phyloP scores from a whole-genome alignment of 139 green algal species.

The Volvox reticuliferus region DNA sequence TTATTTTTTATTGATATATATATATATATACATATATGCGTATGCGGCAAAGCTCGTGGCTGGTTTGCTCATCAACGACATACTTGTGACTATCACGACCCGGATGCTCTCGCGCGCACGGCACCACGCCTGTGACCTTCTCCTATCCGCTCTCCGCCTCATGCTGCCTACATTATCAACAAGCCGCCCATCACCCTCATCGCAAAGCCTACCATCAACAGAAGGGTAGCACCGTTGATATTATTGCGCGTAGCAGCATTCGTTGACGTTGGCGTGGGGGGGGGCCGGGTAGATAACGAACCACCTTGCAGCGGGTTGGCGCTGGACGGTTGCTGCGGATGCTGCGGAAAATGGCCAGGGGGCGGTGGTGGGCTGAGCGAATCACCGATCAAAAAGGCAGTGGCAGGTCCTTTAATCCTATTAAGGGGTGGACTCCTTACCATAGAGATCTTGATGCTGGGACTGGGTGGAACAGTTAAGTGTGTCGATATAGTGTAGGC shows the following conservation, averaged over 20 bases:
- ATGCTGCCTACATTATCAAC: neutral
- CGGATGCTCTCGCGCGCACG: neutral
- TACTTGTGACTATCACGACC: neutral
- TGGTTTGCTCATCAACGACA: neutral
- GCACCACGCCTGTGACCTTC: neutral
- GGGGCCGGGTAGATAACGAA: neutral
- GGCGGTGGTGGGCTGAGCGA: neutral
- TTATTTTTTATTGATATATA: too few relatives aligned
- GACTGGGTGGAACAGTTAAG: neutral
- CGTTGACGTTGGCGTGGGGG: neutral
- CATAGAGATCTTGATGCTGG: neutral
- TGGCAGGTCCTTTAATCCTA: neutral
- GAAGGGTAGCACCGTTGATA: neutral
- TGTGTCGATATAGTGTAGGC: neutral
- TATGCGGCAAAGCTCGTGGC: too few relatives aligned
- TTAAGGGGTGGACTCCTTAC: neutral
- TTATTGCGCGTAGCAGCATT: neutral
- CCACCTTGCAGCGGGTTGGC: neutral
- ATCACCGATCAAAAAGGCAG: neutral
- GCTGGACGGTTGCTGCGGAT: too few relatives aligned
- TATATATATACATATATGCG: too few relatives aligned
- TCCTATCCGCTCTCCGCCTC: neutral
- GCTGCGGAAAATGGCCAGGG: neutral
- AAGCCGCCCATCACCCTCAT: neutral
- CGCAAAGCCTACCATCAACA: neutral